A percentile compares a stretch with the other conserved stretches of the same genome.
Evolutionary conservation across 352 stramenopile genomes (phyloP).

Genomic region (Saprolegnia parasitica): DNA sequence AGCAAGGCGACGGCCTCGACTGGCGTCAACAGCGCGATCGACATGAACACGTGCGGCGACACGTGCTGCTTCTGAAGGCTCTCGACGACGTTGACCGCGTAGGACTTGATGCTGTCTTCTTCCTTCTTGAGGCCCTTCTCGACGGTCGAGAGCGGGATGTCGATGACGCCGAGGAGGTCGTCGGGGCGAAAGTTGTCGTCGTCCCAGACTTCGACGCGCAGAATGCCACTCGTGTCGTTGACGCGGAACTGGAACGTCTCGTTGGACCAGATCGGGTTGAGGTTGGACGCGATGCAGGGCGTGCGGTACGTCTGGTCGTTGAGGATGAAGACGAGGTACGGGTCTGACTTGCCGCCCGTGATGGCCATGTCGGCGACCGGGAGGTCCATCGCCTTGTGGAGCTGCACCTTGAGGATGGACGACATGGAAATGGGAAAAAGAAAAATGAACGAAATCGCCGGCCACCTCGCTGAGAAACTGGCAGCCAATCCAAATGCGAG

Average conservation of each 20-base stretch:
- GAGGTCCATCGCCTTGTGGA: constrained; percentile 36
- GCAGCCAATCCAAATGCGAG: too few relatives aligned
- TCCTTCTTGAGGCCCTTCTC: neutral
- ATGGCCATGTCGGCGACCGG: constrained; percentile 32
- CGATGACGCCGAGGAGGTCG: constrained; percentile 32
- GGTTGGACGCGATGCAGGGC: constrained; percentile 31
- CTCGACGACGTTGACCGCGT: constrained; percentile 30
- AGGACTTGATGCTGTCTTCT: constrained; percentile 9
- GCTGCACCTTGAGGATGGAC: constrained; percentile 28
- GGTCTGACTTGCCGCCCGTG: constrained; percentile 34
- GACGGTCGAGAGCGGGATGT: constrained; percentile 34
- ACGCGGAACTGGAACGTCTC: constrained; percentile 42
- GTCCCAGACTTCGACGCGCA: constrained; percentile 36
- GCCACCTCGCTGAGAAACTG: too few relatives aligned
- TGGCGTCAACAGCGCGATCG: constrained; percentile 30
- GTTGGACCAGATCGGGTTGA: constrained; percentile 36
- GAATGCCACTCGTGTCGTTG: constrained; percentile 1
- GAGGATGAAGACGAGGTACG: constrained; percentile 36
- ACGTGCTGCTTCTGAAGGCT: constrained; percentile 21
- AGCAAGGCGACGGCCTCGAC: constrained; percentile 29
- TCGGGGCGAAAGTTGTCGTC: constrained; percentile 34
- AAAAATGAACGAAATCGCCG: neutral
- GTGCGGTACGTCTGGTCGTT: constrained; percentile 32
- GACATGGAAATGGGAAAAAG: neutral
- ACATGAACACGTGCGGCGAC: constrained; percentile 30